Evolutionary conservation across 805 yeast genomes (phyloP), one percentile per base, ranked within the genome.

Genomic region (Candida saitoana): DNA sequence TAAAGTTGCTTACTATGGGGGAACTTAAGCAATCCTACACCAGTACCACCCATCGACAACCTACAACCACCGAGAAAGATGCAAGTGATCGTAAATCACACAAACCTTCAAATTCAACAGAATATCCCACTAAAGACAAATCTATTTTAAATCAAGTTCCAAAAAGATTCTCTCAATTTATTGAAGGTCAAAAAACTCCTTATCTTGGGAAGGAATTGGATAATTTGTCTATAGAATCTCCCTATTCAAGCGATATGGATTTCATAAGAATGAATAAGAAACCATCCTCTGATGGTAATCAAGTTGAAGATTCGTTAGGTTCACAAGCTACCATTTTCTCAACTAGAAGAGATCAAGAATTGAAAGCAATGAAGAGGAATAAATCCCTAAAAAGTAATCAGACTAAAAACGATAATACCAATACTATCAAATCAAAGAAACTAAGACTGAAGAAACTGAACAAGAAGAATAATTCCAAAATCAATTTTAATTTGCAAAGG

Each of bases 251-350:
- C 22, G 38, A 41, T 35, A 36, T 37, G 32, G 43, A 45, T 4
- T 30, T 38, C 12, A 11, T 18, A 9, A 17, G 38, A 14, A 31
- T 18, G 4, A 34, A 24, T 19, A 38, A 25, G 4, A 38, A 29
- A 16, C 17, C 24, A 7, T 7, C 15, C 4, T 5, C 34, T n/a
- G 32, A 16, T 16, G 16, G 31, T 30, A 18, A 7, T 11, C 4
- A 25, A 5, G 27, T 34, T 62, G 18, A 64, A 60, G 55, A 59
- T 34, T 62, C 67, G 40, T 60, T 63, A 69, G 72, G 66, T 3
- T 67, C 73, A 0, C 74, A 68, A 47, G 73, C 70, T 18, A 69
- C 75, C 0, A 69, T 69, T 27, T 69, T 69, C 47, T 66, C 72
- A n/a, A 69, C 73, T 7, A 51, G 71, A 43, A 24, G 34, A 34